Evolutionary conservation across 495 filamentous ascomycete genomes (phyloP), one percentile per base, ranked within the genome.

Genomic region (Penicillium longicatenatum): DNA sequence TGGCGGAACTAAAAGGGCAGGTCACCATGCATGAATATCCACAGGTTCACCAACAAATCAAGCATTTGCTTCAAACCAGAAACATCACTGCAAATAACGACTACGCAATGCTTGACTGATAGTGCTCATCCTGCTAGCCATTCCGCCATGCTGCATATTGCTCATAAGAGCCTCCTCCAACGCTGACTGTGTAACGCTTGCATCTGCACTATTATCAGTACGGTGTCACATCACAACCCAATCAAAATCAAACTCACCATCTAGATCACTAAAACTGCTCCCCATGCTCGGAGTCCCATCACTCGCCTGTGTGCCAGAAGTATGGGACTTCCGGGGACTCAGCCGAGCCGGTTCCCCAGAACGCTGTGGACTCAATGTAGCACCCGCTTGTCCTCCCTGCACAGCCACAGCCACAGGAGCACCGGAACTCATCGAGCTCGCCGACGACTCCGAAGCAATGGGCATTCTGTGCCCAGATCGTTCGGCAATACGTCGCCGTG

Each of bases 241-340:
- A 2, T 17, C 8, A 4, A 16, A 48, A 26, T 6, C 9, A n/a
- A 37, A 73, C 79, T 59, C 80, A 93, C 91, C 92, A 71, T 98
- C 95, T 26, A 98, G 78, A 76, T 98, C 94, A 71, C 93, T 97
- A 67, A 96, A 98, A 69, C 93, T 97, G 67, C 92, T 97, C 1
- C 93, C 92, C 89, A 98, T 98, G 62, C 95, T 98, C 0, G 92
- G 94, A 2, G 90, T 92, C 3, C 86, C 92, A 58, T 96, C 92
- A 63, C 91, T 96, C 6, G 85, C 81, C 39, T 91, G 88, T 50
- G 84, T 79, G 14, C 76, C 82, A 29, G 79, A 81, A 11, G 79
- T 44, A 12, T 51, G 75, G 50, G 82, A 83, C 39, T 71, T 74
- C 14, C 75, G 75, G 2, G 84, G 83, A 62, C 83, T 88, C 16